Evolutionary conservation across 2,329 filamentous ascomycete species (phyloP), one percentile per base, ranked within the genome.

Genomic region (Teratosphaeria gauchensis): DNA sequence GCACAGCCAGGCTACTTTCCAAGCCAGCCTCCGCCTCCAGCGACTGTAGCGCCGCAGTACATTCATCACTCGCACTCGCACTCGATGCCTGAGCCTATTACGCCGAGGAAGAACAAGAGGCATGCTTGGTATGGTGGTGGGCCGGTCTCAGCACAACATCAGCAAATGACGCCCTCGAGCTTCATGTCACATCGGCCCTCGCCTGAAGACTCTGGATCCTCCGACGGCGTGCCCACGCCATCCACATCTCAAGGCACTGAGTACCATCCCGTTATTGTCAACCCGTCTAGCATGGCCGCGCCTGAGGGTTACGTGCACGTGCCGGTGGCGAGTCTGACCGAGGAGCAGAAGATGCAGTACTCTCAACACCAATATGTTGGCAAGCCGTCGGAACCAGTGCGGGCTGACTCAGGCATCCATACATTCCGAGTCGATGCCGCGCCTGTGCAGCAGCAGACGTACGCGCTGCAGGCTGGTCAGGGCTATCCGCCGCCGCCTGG

Each of bases 101-200:
- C 82, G 0, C 77, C 82, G 3, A 79, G 83, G 8, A 84, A 83
- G 62, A 76, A 76, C 32, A 89, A 88, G 68, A 81, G 88, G 2
- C 84, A 86, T 60, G 88, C 81, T 1, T 91, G 87, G 87, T 90
- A 90, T 66, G 84, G 89, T 59, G 16, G 42, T 48, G 81, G 80
- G 11, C 80, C 80, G n/a, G 61, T 65, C n/a, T 58, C 59, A 53
- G 56, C 63, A 14, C 60, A 58, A n/a, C 58, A 62, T 42, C 56
- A 53, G 46, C 55, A 42, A 19, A 53, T 56, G 19, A 56, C 61
- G 31, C 56, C 55, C 38, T 56, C 52, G 19, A 55, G 52, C 19
- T 62, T 60, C 46, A 58, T 60, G 55, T 59, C 63, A 8, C 78
- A 80, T 56, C 76, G 80, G 12, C 80, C 79, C 0, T 82, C 80